Base-by-base conservation (phyloP, 352 stramenopile species). In the Phytophthora sp. region DNA sequence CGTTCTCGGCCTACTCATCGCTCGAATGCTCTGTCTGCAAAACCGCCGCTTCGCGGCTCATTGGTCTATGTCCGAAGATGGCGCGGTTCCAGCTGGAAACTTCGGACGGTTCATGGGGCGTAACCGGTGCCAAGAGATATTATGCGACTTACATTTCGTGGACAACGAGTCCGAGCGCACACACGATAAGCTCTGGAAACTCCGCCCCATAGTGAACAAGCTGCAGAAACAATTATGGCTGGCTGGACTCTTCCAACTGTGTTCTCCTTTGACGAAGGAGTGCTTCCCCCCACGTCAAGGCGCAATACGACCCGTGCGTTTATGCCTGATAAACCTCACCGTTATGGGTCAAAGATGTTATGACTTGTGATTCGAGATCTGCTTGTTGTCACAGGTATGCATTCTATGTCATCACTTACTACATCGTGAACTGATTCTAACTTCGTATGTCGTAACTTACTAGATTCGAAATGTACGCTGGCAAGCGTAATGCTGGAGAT, bases 301-400 rank as follows among this genome's bases (percentile, higher is more conserved):
- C 42, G 62, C 0, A 80, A 80, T 62, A 72, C 65, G 2, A 77
- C 62, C 1, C 47, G 63, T 1, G 69, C 73, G 58, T 80, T 73
- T 21, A 77, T 73, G 51, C 62, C 66, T 1, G 73, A 77, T 56
- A 80, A 75, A 36, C 69, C 73, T 16, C 63, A 75, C 21, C 57
- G 60, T 0, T 80, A 73, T 30, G 69, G 4, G 49, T 39, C 9
- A 9, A 39, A 39, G n/a, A 39, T 7, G 33, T 39, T 39, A 39
- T 39, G 33, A 39, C 33, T 5, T 39, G 3, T 39, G 33, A n/a
- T n/a, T n/a, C n/a, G n/a, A n/a, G n/a, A n/a, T n/a, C n/a, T n/a
- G n/a, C n/a, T n/a, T n/a, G n/a, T n/a, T n/a, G n/a, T n/a, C n/a
- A 39, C 33, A 39, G 33, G 9, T n/a, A 39, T 9, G 11, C 33